These are phyloP conservation scores for Starmerella scarabaei DNA, from an alignment of 805 yeast species.

Conservation along the genomic window DNA sequence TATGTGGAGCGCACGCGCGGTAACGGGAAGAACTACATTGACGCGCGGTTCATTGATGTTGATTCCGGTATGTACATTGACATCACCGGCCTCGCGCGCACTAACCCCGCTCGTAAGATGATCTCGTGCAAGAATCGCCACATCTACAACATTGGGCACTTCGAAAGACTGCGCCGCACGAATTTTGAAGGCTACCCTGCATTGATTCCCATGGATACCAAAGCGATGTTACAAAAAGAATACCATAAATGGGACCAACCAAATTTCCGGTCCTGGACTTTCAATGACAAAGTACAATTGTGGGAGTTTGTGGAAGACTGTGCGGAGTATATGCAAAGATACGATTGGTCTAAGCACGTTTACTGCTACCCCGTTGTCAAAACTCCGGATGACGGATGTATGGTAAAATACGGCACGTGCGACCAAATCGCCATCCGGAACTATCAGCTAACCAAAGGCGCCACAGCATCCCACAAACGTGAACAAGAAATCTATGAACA, in stretches of 20 bases:
- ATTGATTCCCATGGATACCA: conserved; percentile 34
- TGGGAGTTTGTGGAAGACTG: conserved; percentile 17
- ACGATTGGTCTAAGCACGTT: conserved; percentile 1
- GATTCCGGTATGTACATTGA: conserved; percentile 50
- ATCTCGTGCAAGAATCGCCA: conserved; percentile 46
- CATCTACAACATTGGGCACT: conserved; percentile 36
- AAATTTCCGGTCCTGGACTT: conserved; percentile 19
- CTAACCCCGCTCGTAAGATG: conserved; percentile 1
- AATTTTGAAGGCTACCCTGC: conserved; percentile 46
- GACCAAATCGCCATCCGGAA: conserved; percentile 5
- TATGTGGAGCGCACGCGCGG: conserved; percentile 37
- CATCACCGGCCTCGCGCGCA: conserved; percentile 36
- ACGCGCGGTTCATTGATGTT: conserved; percentile 48
- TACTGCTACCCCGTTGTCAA: conserved; percentile 11
- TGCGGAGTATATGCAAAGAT: conserved; percentile 2
- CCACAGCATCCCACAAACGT: conserved; percentile 4
- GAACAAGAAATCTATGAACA: too few relatives aligned
- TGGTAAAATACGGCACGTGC: conserved; percentile 9
- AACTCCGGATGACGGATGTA: conserved; percentile 3
- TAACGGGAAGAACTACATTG: conserved; percentile 39
- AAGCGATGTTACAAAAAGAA: conserved; percentile 30
- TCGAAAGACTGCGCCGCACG: conserved; percentile 42
- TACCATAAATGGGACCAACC: conserved; percentile 23
- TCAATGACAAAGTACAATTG: conserved; percentile 7
- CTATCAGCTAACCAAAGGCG: conserved; percentile 3